Base-by-base conservation (phyloP, 2,329 filamentous ascomycete species). In the Lachnellula subtilissima region DNA sequence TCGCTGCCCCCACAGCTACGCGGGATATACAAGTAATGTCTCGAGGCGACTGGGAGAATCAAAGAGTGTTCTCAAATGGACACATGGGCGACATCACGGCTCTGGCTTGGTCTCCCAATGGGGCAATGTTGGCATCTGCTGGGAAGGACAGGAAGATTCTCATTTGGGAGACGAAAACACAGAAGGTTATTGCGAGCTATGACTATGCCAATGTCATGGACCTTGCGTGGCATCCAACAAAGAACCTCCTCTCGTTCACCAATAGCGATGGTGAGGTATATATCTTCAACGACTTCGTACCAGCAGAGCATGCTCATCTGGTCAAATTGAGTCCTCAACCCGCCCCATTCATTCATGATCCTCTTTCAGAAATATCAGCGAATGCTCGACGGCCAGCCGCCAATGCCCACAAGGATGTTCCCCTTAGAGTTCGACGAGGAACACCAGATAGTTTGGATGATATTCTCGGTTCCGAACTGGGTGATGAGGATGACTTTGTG, bases 191-290 rank as follows among this genome's bases (percentile, higher is more conserved):
- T 54, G 85, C 88, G 57, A 85, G 84, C 61, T 83, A 89, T 64
- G 88, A 93, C 55, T 92, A 93, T 68, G 78, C 86, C 52, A 92
- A 92, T 61, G 88, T 97, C 54, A 83, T 94, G 63, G 89, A 92
- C 60, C 78, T 99, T 56, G 82, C 84, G 32, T 99, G 94, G 93
- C 94, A 99, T 67, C 92, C 92, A 5, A 87, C 81, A 1, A 86
- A 91, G 61, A 99, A 99, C 65, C 83, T 93, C 2, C 74, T 94
- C 1, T 95, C 92, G 0, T 97, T 97, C 67, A 95, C 93, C 0
- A 97, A 91, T 39, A 89, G 87, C 1, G 89, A 96, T 56, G 94
- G 95, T 60, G 91, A 97, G 71, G 83, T 97, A 12, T 97, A 91
- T 70, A 97, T 97, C 54, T 88, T 92, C 68, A 85, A 86, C 11